Base-by-base conservation (phyloP, 2,329 filamentous ascomycete species). In the Fusarium concolor region DNA sequence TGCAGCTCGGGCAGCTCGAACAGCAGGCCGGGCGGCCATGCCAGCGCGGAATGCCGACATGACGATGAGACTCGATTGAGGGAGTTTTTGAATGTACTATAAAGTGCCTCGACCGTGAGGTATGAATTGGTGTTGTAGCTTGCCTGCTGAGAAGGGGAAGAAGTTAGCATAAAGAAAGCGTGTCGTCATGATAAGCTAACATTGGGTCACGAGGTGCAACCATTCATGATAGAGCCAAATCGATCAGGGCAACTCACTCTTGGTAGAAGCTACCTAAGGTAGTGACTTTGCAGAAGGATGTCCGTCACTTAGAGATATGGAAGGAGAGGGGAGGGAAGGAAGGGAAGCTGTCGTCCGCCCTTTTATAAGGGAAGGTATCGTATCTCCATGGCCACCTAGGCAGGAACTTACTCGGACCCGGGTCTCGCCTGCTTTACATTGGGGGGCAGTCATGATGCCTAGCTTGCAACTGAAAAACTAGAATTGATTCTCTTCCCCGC, bases 31-130 rank as follows among this genome's bases (percentile, higher is more conserved):
- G 35, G 61, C 37, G 65, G 71, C 71, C 70, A 70, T 67, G 67
- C 73, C 66, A 68, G 74, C 71, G 49, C 75, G 74, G 33, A 76
- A 73, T 55, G 73, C 72, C 56, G 75, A 73, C 75, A 76, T 76
- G 68, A 70, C 53, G 56, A 70, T 38, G 26, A 50, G 60, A 37
- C 42, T 28, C 31, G 14, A 53, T 62, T 53, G 45, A 42, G n/a
- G 26, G 26, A 38, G 22, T 18, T 42, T 54, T 33, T 14, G 43
- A 20, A 17, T 51, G 11, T 31, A 12, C 15, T 28, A 11, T 44
- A 26, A 11, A 50, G 38, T 10, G 41, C n/a, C 49, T 50, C 44
- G 42, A 18, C 20, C 35, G 46, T 28, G 18, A 49, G 41, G 12
- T 26, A 24, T 31, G 17, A 29, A 52, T 69, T 58, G 50, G 24